Evolutionary conservation across 2,329 filamentous ascomycete genomes (phyloP), one percentile per base, ranked within the genome.

Genomic region (Epichloe sp.): DNA sequence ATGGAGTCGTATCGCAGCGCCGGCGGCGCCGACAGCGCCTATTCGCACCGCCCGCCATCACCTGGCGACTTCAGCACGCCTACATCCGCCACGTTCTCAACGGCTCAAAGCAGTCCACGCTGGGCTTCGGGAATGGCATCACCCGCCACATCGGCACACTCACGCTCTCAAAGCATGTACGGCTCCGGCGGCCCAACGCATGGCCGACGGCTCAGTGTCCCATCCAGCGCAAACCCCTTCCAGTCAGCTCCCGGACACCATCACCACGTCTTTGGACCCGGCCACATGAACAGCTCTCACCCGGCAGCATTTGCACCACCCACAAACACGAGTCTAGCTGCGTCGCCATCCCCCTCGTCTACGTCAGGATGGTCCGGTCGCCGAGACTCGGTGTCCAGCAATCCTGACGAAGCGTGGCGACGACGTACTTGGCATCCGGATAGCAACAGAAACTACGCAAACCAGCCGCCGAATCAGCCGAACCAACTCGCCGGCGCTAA

Each of bases 361-460:
- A 74, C 77, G 0, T 79, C 82, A 36, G 72, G 74, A 7, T 84
- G 80, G 67, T 76, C 78, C 4, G 57, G 49, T 8, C 72, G 84
- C 34, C 75, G 83, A 42, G 85, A 89, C 41, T 85, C 86, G 0
- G 71, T 72, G 3, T 71, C 76, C 8, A 79, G 76, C 48, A 71
- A 74, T 19, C 70, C 78, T 1, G 88, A 95, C 55, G 83, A 88
- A 42, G 85, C 87, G 51, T 87, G 83, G 78, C 81, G 89, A 56
- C 76, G 90, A 55, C 79, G 89, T 49, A 96, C 90, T 3, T 96
- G 90, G 90, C 90, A 96, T 66, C 87, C 88, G 0, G 86, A 88
- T 55, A 85, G 82, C 55, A 85, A 81, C 53, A 76, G 78, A 15
- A 77, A 77, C 55, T 81, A 80, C 54, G 75, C 76, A 53, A 72